phyloP scores from a whole-genome alignment of 2,329 filamentous ascomycete genomes.

The Aspergillus aculeatus region DNA sequence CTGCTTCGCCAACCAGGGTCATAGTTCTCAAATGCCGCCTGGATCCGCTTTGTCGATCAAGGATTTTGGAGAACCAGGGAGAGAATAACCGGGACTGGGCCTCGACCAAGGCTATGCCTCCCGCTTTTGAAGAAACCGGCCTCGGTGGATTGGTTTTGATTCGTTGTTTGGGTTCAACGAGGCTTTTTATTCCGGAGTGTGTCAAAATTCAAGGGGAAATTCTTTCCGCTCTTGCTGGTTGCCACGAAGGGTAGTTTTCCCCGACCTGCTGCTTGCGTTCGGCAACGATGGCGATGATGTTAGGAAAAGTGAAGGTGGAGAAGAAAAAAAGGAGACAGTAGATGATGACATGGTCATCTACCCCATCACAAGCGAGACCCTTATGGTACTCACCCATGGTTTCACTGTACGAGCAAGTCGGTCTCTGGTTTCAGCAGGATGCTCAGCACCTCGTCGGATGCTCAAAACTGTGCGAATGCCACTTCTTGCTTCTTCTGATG shows the following conservation, averaged over 20 bases:
- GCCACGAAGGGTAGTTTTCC: constrained; percentile 10
- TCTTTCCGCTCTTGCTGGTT: constrained; percentile 15
- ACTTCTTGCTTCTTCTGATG: not conserved
- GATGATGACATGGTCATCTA: not conserved
- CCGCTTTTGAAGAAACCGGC: no score
- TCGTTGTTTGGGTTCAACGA: not conserved
- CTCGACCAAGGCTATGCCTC: not conserved
- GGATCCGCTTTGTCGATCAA: not conserved
- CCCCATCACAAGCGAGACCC: not conserved
- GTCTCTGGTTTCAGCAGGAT: not conserved
- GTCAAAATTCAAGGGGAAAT: constrained; percentile 15
- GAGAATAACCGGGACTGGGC: not conserved
- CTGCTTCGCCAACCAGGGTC: not conserved
- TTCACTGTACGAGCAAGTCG: not conserved
- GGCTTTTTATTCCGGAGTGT: not conserved
- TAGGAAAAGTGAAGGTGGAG: not conserved
- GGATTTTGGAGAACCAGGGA: not conserved
- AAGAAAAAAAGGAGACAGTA: constrained; percentile 3
- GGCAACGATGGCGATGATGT: not conserved
- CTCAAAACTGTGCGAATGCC: not conserved
- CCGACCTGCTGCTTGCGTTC: not conserved
- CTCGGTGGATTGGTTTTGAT: no score
- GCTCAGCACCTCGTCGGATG: not conserved
- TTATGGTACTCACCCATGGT: constrained; percentile 3
- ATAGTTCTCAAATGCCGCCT: not conserved